These are phyloP conservation scores for Crithidia thermophila DNA, from an alignment of 208 protist genomes.

Conservation along the genomic window DNA sequence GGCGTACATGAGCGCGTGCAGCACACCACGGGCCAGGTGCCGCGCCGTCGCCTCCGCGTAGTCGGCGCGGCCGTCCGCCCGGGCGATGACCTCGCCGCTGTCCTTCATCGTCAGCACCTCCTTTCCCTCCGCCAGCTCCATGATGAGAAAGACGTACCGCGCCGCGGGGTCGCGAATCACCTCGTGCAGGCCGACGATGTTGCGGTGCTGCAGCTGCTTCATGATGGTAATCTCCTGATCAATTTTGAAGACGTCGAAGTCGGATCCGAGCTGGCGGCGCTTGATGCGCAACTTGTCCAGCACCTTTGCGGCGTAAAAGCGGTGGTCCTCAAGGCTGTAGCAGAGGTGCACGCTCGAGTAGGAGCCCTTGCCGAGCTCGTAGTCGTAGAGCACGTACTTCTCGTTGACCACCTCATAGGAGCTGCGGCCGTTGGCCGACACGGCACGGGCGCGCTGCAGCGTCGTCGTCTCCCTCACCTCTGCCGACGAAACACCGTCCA, in stretches of 20 bases:
- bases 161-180: conserved; percentile 91
- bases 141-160: conserved; percentile 84
- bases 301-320: conserved; percentile 71
- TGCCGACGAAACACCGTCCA: not conserved
- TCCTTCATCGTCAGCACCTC: conserved; percentile 51
- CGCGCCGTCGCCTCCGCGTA: conserved; percentile 38
- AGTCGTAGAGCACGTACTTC: conserved; percentile 70
- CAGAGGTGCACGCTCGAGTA: conserved; percentile 68
- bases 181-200: conserved; percentile 92
- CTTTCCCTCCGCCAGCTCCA: conserved; percentile 81
- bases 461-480: conserved; percentile 29
- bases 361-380: conserved; percentile 60
- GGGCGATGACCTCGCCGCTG: conserved; percentile 48
- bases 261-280: conserved; percentile 34
- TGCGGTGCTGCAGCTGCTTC: conserved; percentile 91
- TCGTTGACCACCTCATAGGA: conserved; percentile 56
- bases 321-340: conserved; percentile 45
- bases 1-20: conserved; percentile 47
- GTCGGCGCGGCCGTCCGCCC: conserved; percentile 24
- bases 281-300: conserved; percentile 44
- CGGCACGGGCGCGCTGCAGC: conserved; percentile 1
- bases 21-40: conserved; percentile 38
- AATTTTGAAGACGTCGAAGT: conserved; percentile 38
- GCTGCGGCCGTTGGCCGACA: not conserved
- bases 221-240: conserved; percentile 92